Conservation (phyloP, 805 yeast genomes). For the Saccharomycopsis babjevae region DNA sequence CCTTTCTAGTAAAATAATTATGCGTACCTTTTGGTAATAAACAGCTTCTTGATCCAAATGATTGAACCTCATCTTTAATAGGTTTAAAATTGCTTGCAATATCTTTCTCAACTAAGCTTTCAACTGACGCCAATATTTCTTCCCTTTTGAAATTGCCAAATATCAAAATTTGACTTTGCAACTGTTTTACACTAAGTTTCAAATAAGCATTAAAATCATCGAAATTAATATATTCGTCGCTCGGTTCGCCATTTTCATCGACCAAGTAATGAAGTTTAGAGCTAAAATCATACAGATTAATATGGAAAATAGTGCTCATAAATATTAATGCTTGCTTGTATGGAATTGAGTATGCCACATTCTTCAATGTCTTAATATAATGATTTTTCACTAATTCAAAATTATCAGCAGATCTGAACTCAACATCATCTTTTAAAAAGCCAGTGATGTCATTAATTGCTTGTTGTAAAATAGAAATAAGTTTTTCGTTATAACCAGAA, state of each 20-base stretch:
- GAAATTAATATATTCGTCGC: slow-evolving; percentile 42
- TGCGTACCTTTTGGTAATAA: slow-evolving; percentile 31
- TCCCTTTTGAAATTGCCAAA: slow-evolving; percentile 57
- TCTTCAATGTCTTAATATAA: slow-evolving; percentile 48
- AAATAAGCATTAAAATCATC: slow-evolving; percentile 33
- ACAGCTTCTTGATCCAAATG: slow-evolving; percentile 28
- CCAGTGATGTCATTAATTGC: slow-evolving; percentile 43
- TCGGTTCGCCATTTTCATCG: slow-evolving; percentile 24
- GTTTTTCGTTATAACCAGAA: slow-evolving; percentile 77
- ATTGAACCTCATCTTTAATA: background rate
- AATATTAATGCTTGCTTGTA: slow-evolving; percentile 64
- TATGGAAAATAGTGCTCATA: slow-evolving; percentile 57
- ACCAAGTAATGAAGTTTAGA: slow-evolving; percentile 45
- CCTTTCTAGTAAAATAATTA: slow-evolving; percentile 36
- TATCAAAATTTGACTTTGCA: slow-evolving; percentile 60
- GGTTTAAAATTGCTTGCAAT: background rate
- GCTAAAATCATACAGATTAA: slow-evolving; percentile 52
- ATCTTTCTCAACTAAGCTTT: background rate
- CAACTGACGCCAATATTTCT: background rate
- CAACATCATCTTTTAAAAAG: slow-evolving; percentile 11
- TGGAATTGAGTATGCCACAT: slow-evolving; percentile 65
- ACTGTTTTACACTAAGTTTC: slow-evolving; percentile 33
- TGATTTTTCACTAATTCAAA: slow-evolving; percentile 62
- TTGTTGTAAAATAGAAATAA: slow-evolving; percentile 49
- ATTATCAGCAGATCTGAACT: slow-evolving; percentile 30